Conservation (phyloP, 1,284 basidiomycete species). For the Ustilago cynodontis region DNA sequence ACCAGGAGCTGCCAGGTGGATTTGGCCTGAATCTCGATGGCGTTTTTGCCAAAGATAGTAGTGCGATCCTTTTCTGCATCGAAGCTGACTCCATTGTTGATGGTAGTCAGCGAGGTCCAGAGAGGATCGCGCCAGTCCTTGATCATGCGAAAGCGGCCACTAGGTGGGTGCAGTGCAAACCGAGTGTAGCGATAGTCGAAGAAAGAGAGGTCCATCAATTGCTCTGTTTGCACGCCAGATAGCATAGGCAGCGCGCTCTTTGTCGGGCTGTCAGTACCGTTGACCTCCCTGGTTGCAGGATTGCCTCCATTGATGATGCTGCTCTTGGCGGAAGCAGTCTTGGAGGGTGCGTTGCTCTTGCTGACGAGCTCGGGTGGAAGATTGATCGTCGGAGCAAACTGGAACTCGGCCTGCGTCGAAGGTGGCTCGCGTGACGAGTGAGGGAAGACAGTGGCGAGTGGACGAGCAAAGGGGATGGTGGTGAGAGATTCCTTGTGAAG, state of each 20-base stretch:
- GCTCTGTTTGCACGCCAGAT: constrained; percentile 62
- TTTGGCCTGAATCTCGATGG: constrained; percentile 92
- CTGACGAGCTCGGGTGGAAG: constrained; percentile 38
- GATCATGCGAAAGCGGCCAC: constrained; percentile 82
- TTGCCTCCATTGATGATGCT: constrained; percentile 49
- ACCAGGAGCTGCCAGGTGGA: constrained; percentile 83
- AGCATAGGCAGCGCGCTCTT: constrained; percentile 43
- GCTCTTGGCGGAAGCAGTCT: constrained; percentile 46
- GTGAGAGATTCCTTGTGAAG: constrained; percentile 54
- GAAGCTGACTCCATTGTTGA: constrained; percentile 55
- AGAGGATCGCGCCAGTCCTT: constrained; percentile 92
- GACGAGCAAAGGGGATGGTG: constrained; percentile 65
- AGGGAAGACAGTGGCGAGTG: constrained; percentile 65
- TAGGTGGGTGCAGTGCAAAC: constrained; percentile 87
- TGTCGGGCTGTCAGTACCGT: constrained; percentile 5
- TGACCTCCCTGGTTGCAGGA: constrained; percentile 17
- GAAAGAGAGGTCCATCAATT: constrained; percentile 68
- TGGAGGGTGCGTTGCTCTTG: constrained; percentile 46
- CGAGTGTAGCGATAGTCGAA: constrained; percentile 84
- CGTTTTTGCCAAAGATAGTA: constrained; percentile 85
- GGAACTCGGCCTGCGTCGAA: constrained; percentile 62
- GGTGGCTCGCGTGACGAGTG: constrained; percentile 66
- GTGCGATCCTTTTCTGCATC: constrained; percentile 64
- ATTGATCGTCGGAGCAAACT: constrained; percentile 40
- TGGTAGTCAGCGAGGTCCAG: constrained; percentile 76